Conservation (phyloP, 495 filamentous ascomycete species). For the Aspergillus incahuasiensis region DNA sequence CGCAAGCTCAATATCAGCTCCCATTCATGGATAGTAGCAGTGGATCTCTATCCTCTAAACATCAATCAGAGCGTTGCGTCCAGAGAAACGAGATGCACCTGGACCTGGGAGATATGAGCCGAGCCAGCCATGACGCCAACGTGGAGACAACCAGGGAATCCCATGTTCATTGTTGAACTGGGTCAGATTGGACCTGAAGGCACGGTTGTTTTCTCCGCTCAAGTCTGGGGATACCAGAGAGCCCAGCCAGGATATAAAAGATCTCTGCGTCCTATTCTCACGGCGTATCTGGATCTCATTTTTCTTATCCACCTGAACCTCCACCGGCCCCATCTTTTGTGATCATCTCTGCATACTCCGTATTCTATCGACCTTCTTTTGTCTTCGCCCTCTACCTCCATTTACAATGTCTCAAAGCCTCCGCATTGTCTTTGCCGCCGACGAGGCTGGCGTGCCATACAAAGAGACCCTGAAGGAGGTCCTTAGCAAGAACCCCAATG, state of each 20-base stretch:
- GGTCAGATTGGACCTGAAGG: constrained; percentile 4
- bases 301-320: background rate
- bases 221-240: background rate
- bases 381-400: background rate
- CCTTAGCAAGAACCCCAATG: constrained; percentile 61
- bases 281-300: background rate
- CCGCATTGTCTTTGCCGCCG: constrained; percentile 58
- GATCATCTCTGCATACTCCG: background rate
- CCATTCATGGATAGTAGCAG: background rate
- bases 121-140: constrained; percentile 8
- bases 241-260: background rate
- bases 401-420: constrained; percentile 39
- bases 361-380: background rate
- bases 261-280: background rate
- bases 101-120: background rate
- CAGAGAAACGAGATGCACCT: background rate
- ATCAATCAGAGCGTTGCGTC: background rate
- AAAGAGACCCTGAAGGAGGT: constrained; percentile 73
- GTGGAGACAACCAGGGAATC: constrained; percentile 5
- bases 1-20: background rate
- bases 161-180: background rate
- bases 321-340: background rate
- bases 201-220: constrained; percentile 4
- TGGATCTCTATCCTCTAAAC: background rate
- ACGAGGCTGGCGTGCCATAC: constrained; percentile 75